A percentile compares a stretch with the other conserved stretches of the same genome.
Conservation (phyloP, 2,329 filamentous ascomycete genomes). For the Magnaporthiopsis rhizophila region DNA sequence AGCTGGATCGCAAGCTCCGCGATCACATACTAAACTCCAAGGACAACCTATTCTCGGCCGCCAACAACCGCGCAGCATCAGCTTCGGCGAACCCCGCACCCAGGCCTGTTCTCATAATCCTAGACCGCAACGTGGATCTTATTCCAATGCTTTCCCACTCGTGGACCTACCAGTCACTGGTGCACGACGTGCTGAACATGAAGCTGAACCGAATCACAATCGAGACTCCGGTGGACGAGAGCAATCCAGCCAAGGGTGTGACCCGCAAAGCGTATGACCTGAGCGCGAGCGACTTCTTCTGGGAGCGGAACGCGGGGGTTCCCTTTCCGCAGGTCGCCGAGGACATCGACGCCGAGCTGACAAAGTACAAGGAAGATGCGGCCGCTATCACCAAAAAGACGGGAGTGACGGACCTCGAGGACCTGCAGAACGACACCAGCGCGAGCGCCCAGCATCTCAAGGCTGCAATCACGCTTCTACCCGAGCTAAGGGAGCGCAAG, state of each 20-base stretch:
- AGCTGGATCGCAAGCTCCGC: slow-evolving; percentile 88
- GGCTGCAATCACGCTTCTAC: slow-evolving; percentile 85
- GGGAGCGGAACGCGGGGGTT: slow-evolving; percentile 81
- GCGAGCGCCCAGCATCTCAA: slow-evolving; percentile 92
- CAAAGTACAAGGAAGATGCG: slow-evolving; percentile 91
- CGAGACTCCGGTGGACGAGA: slow-evolving; percentile 72
- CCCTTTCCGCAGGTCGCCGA: slow-evolving; percentile 96
- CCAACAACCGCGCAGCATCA: slow-evolving; percentile 46
- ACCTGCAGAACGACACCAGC: slow-evolving; percentile 81
- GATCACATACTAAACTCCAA: slow-evolving; percentile 97
- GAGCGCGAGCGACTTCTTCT: slow-evolving; percentile 88
- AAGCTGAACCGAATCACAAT: slow-evolving; percentile 81
- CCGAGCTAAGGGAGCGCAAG: slow-evolving; percentile 87
- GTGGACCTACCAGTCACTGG: slow-evolving; percentile 71
- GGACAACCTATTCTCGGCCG: slow-evolving; percentile 81
- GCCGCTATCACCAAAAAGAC: slow-evolving; percentile 93
- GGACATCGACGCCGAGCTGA: slow-evolving; percentile 83
- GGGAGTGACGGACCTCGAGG: slow-evolving; percentile 84
- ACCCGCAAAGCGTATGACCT: slow-evolving; percentile 88
- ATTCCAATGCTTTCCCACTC: slow-evolving; percentile 99
- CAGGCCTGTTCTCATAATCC: slow-evolving; percentile 82
- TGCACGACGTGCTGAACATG: slow-evolving; percentile 54
- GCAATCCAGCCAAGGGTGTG: slow-evolving; percentile 63
- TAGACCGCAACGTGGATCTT: slow-evolving; percentile 91
- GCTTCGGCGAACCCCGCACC: slow-evolving; percentile 60